These are phyloP conservation scores for Gaeumannomyces sp. DNA, from an alignment of 2,329 filamentous ascomycete species.

Conservation along the genomic window DNA sequence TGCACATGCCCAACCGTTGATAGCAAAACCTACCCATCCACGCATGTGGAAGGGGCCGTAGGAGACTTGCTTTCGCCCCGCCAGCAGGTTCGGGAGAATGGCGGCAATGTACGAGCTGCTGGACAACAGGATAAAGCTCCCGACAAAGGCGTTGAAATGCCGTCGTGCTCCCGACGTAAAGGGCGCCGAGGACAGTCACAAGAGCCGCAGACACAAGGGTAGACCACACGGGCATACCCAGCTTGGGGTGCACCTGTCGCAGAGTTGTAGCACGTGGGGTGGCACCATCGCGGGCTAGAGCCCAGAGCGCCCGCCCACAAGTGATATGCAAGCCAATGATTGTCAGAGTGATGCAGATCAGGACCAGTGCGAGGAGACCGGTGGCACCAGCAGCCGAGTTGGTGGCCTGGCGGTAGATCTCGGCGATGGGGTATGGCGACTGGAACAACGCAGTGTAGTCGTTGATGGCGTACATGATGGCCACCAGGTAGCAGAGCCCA, in stretches of 20 bases:
- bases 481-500: constrained; percentile 44
- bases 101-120: constrained; percentile 54
- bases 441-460: constrained; percentile 40
- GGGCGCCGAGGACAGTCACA: constrained; percentile 50
- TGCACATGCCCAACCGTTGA: constrained; percentile 40
- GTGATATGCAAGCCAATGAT: constrained; percentile 26
- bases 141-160: constrained; percentile 64
- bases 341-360: constrained; percentile 31
- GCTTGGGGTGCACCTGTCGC: constrained; percentile 22
- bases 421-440: constrained; percentile 55
- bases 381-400: constrained; percentile 43
- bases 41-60: constrained; percentile 52
- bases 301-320: constrained; percentile 20
- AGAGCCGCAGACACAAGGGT: constrained; percentile 39
- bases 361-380: constrained; percentile 38
- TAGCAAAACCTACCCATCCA: constrained; percentile 28
- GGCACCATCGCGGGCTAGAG: constrained; percentile 12
- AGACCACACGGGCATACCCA: constrained; percentile 35
- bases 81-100: constrained; percentile 52
- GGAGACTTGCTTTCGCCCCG: constrained; percentile 34
- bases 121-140: constrained; percentile 34
- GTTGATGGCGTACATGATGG: constrained; percentile 54
- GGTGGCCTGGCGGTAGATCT: constrained; percentile 58
- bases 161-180: constrained; percentile 60
- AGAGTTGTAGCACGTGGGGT: constrained; percentile 18